Conservation (phyloP, 768 basidiomycete species). For the Auriculariales sp. region DNA sequence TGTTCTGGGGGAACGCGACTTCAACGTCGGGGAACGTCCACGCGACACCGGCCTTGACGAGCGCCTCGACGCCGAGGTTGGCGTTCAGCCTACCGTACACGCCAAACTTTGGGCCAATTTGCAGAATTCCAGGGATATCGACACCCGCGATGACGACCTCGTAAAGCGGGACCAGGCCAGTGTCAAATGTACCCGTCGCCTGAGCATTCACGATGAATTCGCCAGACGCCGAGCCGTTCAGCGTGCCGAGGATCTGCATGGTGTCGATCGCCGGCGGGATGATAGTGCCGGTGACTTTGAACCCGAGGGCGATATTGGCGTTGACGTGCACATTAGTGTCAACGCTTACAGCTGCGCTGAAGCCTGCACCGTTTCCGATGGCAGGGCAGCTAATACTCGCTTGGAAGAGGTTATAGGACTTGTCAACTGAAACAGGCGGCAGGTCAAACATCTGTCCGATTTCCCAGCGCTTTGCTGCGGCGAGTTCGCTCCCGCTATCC, state of each 20-base stretch:
- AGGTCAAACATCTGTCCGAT: constrained; percentile 10
- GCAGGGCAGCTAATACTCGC: constrained; percentile 13
- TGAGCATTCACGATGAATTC: not conserved
- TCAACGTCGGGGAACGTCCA: constrained; percentile 9
- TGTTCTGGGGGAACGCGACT: constrained; percentile 19
- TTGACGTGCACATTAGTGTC: constrained; percentile 19
- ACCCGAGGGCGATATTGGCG: constrained; percentile 13
- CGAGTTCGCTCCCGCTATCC: no score
- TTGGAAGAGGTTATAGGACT: constrained; percentile 19
- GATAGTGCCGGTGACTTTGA: constrained; percentile 18
- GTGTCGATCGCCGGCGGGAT: constrained; percentile 26
- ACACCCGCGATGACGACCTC: constrained; percentile 31
- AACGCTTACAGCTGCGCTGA: constrained; percentile 6
- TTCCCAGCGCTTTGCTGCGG: no score
- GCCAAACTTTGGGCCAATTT: constrained; percentile 32
- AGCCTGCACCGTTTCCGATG: constrained; percentile 1
- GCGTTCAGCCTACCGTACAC: constrained; percentile 25
- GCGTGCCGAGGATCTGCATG: constrained; percentile 20
- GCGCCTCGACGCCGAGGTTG: constrained; percentile 22
- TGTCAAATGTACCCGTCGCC: constrained; percentile 23
- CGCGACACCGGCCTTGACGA: constrained; percentile 7
- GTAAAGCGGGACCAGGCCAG: constrained; percentile 27
- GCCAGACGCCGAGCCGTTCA: not conserved
- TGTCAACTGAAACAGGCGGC: constrained; percentile 17
- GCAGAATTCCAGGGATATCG: constrained; percentile 34